Conservation (phyloP, 441 rosid species). For the Euphorbia schlechtendalii region DNA sequence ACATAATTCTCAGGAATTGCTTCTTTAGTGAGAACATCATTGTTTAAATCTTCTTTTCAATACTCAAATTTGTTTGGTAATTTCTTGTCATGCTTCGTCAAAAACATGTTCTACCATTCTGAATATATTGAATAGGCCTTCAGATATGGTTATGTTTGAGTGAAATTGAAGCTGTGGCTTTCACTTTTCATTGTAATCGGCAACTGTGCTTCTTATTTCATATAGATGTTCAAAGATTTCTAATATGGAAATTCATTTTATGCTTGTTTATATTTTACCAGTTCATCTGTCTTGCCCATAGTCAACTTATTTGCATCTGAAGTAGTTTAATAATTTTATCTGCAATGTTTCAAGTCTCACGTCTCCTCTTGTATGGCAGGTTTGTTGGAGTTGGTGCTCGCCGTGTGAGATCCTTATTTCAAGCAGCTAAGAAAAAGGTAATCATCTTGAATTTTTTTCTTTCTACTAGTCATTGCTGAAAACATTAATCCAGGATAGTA, state of each 20-base stretch:
- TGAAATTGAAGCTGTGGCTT: not conserved
- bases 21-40: not conserved
- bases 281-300: not conserved
- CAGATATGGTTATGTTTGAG: not conserved
- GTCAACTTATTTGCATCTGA: not conserved
- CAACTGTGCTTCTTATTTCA: not conserved
- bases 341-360: conserved; percentile 7
- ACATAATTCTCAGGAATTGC: not conserved
- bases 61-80: not conserved
- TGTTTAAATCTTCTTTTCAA: not conserved
- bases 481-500: too few relatives aligned
- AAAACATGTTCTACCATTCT: not conserved
- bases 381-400: conserved; percentile 99
- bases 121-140: not conserved
- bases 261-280: not conserved
- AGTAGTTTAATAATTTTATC: not conserved
- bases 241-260: not conserved
- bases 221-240: not conserved
- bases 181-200: not conserved
- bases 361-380: conserved; percentile 40
- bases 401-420: conserved; percentile 94
- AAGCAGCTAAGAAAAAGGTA: conserved; percentile 97
- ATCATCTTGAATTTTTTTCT: not conserved
- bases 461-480: too few relatives aligned
- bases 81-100: not conserved